These are phyloP conservation scores for Colletotrichum orchidophilum DNA, from an alignment of 2,329 filamentous ascomycete genomes.

Conservation along the genomic window DNA sequence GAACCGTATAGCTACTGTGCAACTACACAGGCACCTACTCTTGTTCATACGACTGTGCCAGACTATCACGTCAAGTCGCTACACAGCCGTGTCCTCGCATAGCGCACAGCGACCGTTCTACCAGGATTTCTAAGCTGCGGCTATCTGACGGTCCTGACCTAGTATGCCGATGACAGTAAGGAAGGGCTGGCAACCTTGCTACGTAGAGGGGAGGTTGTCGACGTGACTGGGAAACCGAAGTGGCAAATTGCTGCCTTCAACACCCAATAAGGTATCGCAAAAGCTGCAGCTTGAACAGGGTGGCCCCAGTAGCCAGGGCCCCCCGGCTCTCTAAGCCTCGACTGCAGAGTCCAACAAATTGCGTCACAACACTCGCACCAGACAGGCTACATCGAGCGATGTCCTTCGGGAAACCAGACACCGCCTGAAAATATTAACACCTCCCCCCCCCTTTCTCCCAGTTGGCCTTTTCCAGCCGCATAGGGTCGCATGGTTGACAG, in stretches of 20 bases:
- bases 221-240: neutral
- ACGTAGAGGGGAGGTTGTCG: neutral
- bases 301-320: constrained; percentile 14
- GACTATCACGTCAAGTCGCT: neutral
- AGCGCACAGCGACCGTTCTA: neutral
- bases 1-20: constrained; percentile 6
- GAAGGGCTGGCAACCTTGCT: constrained; percentile 14
- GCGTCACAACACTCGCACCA: constrained; percentile 32
- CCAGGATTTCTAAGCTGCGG: constrained; percentile 25
- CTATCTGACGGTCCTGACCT: neutral
- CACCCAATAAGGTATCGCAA: constrained; percentile 17
- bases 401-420: neutral
- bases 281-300: constrained; percentile 4
- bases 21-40: neutral
- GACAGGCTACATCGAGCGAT: constrained; percentile 10
- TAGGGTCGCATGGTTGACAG: no score
- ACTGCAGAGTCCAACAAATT: constrained; percentile 29
- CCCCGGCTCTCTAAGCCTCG: constrained; percentile 8
- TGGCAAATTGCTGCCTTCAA: constrained; percentile 22
- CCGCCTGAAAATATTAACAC: neutral
- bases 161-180: constrained; percentile 8
- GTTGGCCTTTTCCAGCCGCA: no score
- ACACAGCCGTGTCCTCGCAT: neutral
- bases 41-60: constrained; percentile 9
- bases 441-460: neutral